Evolutionary conservation across 2,329 filamentous ascomycete genomes (phyloP).

Genomic region (Lachnellula hyalina): DNA sequence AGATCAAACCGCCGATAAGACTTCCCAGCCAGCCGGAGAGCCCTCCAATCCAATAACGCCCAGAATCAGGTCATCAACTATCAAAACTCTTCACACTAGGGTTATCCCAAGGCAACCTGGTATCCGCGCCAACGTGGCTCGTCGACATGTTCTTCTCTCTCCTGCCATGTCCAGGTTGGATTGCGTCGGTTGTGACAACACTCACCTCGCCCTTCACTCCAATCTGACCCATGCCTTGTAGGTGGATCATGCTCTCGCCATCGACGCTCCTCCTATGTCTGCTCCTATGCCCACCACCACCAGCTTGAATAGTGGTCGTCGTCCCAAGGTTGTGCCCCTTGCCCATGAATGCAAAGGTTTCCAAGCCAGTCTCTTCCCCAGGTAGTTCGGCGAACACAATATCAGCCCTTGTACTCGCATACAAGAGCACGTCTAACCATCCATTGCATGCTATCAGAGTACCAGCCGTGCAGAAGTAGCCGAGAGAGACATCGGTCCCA

Average conservation of each 20-base stretch:
- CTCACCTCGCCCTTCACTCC: slow-evolving; percentile 23
- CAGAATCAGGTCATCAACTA: not conserved
- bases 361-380: slow-evolving; percentile 42
- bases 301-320: slow-evolving; percentile 10
- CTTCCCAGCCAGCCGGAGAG: not conserved
- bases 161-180: not conserved
- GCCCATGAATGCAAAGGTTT: slow-evolving; percentile 41
- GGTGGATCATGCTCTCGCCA: slow-evolving; percentile 18
- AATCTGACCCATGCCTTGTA: slow-evolving; percentile 24
- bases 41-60: not conserved
- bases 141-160: too few relatives aligned
- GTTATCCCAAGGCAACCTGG: not conserved
- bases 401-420: slow-evolving; percentile 46
- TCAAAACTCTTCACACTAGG: not conserved
- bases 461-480: slow-evolving; percentile 55
- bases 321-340: slow-evolving; percentile 15
- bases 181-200: slow-evolving; percentile 1
- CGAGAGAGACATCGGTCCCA: slow-evolving; percentile 43
- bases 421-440: slow-evolving; percentile 49
- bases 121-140: not conserved
- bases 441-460: slow-evolving; percentile 53
- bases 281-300: not conserved
- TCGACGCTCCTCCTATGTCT: slow-evolving; percentile 2
- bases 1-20: not conserved
- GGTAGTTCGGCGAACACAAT: slow-evolving; percentile 46